Evolutionary conservation across 1,139 yeast genomes (phyloP), one percentile per base, ranked within the genome.

Genomic region (Debaryomycetaceae sp.): DNA sequence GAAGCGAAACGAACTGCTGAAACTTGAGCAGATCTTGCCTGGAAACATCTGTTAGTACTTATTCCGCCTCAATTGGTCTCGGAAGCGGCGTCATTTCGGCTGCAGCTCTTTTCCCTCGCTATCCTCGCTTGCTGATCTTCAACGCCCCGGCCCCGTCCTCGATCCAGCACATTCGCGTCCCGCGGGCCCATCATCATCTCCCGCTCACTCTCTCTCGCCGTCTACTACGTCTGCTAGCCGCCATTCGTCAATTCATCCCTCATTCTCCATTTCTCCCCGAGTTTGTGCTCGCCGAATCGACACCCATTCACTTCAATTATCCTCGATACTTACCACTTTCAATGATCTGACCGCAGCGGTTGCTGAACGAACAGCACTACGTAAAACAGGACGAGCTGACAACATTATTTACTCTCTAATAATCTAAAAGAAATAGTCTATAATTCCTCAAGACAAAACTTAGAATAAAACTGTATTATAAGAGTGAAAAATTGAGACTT

Each of bases 1-100:
- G 95, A 84, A 68, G 98, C 97, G 69, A 81, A 88, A 75, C 96
- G 84, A 60, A 68, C 68, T 66, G 84, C 83, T 63, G 79, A 72
- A 62, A 78, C 67, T 67, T 78, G 72, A 60, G 81, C 77, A 69
- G 90, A 88, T 76, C 87, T 87, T 65, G 88, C 85, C 87, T 82
- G 66, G 36, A 51, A 41, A 17, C 20, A 31, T 38, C 7, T 41
- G 66, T 63, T 63, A 63, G 68, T 64, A 58, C 31, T 8, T 8
- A 8, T 7, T 27, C 11, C 31, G 11, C 31, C 8, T 27, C 31
- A 27, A 27, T 27, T 27, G 31, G 31, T 11, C 11, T 27, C 31
- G 3, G 31, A 7, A 11, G 8, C 31, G 31, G 4, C 31, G 11
- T 27, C 31, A 3, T 29, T 13, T 36, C 27, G 24, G 20, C 13